These are phyloP conservation scores for Yamadazyma tumulicola DNA, from an alignment of 805 yeast genomes.

Conservation along the genomic window DNA sequence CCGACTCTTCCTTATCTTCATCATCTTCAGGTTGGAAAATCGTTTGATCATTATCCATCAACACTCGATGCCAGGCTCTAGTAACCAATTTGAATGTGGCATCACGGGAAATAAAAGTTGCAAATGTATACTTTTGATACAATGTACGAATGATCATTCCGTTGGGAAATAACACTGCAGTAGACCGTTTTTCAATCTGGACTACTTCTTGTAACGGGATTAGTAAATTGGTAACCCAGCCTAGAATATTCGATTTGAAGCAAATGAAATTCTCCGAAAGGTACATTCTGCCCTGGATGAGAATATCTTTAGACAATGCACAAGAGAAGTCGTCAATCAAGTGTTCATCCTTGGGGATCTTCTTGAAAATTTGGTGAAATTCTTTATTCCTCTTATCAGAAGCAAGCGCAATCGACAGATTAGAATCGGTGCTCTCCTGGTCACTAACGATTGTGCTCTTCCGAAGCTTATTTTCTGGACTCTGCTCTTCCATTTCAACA, in stretches of 20 bases:
- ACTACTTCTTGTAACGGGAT: constrained; percentile 61
- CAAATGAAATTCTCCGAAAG: constrained; percentile 53
- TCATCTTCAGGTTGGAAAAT: constrained; percentile 17
- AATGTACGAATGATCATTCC: constrained; percentile 62
- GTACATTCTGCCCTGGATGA: constrained; percentile 65
- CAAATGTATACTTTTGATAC: constrained; percentile 61
- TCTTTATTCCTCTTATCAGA: constrained; percentile 53
- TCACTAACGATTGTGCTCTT: constrained; percentile 5
- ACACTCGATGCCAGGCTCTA: constrained; percentile 55
- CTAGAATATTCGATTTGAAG: constrained; percentile 65
- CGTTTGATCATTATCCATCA: constrained; percentile 16
- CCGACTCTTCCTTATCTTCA: constrained; percentile 10
- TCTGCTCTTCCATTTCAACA: constrained; percentile 5
- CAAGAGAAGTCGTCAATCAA: constrained; percentile 62
- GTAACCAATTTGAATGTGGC: constrained; percentile 47
- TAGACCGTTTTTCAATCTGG: constrained; percentile 59
- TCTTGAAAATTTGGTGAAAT: constrained; percentile 57
- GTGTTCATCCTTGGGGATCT: constrained; percentile 47
- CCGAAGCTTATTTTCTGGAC: not conserved
- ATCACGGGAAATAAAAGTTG: constrained; percentile 63
- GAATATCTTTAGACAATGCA: constrained; percentile 62
- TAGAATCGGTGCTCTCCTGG: constrained; percentile 6
- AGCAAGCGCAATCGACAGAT: constrained; percentile 26
- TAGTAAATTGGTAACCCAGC: constrained; percentile 58
- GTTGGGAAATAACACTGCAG: constrained; percentile 68